Base-by-base conservation (phyloP, 768 basidiomycete species). In the Rhizopogon vinicolor region DNA sequence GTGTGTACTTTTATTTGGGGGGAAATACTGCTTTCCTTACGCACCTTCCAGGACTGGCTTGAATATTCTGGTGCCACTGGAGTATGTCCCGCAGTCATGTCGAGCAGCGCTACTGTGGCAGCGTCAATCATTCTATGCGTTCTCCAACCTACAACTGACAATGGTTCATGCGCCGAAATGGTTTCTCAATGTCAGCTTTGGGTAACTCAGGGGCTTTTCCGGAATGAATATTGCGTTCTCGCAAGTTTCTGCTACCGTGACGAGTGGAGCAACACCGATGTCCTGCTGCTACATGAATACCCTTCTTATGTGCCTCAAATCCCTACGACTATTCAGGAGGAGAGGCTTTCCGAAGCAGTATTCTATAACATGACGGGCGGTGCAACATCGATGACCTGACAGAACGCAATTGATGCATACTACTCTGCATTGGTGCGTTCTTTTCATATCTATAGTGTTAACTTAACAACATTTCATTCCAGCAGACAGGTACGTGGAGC, bases 231-330 rank as follows among this genome's bases (percentile, higher is more conserved):
- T 25, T 63, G 63, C 28, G 62, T 64, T 8, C 63, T 64, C 33
- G 64, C 59, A 5, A 64, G 64, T 44, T 58, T 66, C 45, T 64
- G 63, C 37, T 64, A 63, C n/a, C n/a, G n/a, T n/a, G n/a, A n/a
- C 14, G 62, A 64, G 2, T 59, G 60, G 62, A 63, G 57, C 37
- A 54, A 53, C 52, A 63, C 63, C 3, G 54, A 64, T 18, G 62
- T 65, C 7, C 54, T 63, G 7, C 57, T 64, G 41, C n/a, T 42
- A 18, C 7, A 60, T 8, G 49, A 54, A 33, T 64, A 64, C 50
- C 63, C 62, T 7, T 37, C 56, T 0, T 49, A 55, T 31, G 5
- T 28, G 6, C 16, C 35, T 13, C 22, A 12, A 13, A 35, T 14
- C 25, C 64, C 58, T 3, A 63, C 42, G 18, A 61, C 63, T 19